Base-by-base conservation (phyloP, 306 rosid genomes). In the Abrus pulchellus region DNA sequence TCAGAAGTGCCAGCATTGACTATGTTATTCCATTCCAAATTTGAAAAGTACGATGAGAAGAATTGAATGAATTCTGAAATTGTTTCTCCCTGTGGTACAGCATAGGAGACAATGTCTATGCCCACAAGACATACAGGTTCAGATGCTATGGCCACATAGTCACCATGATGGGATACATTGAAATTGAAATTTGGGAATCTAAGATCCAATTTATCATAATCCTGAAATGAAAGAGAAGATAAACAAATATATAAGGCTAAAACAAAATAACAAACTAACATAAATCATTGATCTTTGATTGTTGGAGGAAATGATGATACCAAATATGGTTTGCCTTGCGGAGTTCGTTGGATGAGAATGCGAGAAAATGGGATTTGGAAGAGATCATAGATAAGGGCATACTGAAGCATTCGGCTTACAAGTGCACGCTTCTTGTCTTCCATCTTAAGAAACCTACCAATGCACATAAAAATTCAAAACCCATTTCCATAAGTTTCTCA, bases 151-250 rank as follows among this genome's bases (percentile, higher is more conserved):
- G 92, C 97, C 55, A 94, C 98, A 82, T 82, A 91, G 83, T 92
- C 97, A 44, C 97, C 98, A 65, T 92, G 98, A 86, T 94, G 98
- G 2, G 97, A 94, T 33, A 83, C 89, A 82, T 91, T 92, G 86
- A 92, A 94, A 86, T 92, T 94, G 72, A 94, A 94, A 89, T 92
- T 94, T 57, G 97, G 97, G 53, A 87, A 91, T 55, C 77, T 80
- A 5, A 55, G 9, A 57, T 48, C 82, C 65, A 66, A 50, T 41
- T 77, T 72, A 47, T 74, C 85, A 76, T 66, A 80, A 53, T 84
- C 97, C 97, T 93, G 90, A 68, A 84, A 83, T 33, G 4, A 20
- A 67, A 77, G 7, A 33, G 6, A 32, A 62, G 12, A 47, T 27
- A 79, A 74, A 45, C 2, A 72, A 69, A 81, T 27, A 77, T 54